phyloP scores from a whole-genome alignment of 495 filamentous ascomycete species.

The Clohesyomyces aquaticus region DNA sequence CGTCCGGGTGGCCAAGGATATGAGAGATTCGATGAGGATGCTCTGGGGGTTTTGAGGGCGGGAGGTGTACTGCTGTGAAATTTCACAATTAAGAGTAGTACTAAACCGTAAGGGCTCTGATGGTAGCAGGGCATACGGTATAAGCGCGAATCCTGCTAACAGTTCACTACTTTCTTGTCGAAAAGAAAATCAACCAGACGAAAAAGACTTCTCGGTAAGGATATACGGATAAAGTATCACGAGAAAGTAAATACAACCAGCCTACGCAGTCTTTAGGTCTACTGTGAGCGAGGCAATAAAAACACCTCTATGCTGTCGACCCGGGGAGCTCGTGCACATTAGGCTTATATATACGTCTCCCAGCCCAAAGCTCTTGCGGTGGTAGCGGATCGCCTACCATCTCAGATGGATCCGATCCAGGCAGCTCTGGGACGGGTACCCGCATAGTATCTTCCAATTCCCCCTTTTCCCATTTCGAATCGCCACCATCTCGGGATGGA shows the following conservation, averaged over 20 bases:
- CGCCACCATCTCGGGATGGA: neutral
- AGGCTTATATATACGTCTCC: neutral
- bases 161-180: too few relatives aligned
- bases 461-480: neutral
- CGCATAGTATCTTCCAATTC: neutral
- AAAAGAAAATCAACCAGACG: too few relatives aligned
- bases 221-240: too few relatives aligned
- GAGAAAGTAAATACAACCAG: too few relatives aligned
- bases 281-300: too few relatives aligned
- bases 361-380: neutral
- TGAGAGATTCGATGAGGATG: conserved; percentile 3
- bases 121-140: too few relatives aligned
- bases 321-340: neutral
- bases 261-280: too few relatives aligned
- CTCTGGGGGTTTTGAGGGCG: neutral
- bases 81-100: too few relatives aligned
- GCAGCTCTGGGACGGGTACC: neutral
- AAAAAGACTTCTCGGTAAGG: too few relatives aligned
- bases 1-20: neutral
- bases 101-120: too few relatives aligned
- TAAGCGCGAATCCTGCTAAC: too few relatives aligned
- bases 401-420: neutral
- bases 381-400: neutral
- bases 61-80: neutral
- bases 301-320: too few relatives aligned